Evolutionary conservation across 2,329 filamentous ascomycete species (phyloP).

Genomic region (Trichoderma sp.): DNA sequence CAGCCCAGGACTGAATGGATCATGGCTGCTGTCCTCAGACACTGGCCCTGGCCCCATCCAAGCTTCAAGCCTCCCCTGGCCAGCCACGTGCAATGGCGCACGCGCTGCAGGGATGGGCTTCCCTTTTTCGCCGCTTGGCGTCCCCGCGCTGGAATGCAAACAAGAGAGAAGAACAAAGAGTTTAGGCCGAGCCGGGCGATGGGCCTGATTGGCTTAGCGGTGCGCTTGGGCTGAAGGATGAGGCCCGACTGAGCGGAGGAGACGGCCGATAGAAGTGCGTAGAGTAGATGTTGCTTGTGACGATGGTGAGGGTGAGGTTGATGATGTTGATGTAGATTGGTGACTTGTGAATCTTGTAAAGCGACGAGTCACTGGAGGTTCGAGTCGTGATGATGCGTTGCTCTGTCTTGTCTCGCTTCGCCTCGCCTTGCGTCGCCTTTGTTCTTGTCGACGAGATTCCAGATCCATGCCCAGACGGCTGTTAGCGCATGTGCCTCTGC

Average conservation of each 20-base stretch:
- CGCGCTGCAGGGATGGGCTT: conserved; percentile 16
- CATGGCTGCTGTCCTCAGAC: neutral
- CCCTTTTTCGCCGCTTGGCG: conserved; percentile 7
- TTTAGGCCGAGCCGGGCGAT: neutral
- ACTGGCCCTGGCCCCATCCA: conserved; percentile 1
- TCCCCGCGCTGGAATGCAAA: conserved; percentile 15
- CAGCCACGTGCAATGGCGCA: conserved; percentile 26
- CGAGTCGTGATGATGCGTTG: neutral
- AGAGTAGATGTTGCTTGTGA: neutral
- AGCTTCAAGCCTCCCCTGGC: conserved; percentile 23
- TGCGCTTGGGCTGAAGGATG: conserved; percentile 26
- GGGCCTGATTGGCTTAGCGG: conserved; percentile 19
- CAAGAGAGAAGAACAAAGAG: neutral
- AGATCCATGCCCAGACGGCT: neutral
- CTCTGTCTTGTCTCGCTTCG: no score
- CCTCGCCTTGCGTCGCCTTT: neutral
- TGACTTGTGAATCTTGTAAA: neutral
- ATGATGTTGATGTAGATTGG: neutral
- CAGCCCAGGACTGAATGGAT: no score
- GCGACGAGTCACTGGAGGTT: neutral
- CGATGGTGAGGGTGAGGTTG: neutral
- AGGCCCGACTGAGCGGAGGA: conserved; percentile 22
- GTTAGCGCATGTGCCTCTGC: no score
- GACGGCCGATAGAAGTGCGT: neutral
- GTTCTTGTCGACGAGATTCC: neutral